Percentiles rank a stretch among this genome's conserved stretches.
Conservation (phyloP, 108 stramenopile genomes). For the Pseudonitzschia multiseries region DNA sequence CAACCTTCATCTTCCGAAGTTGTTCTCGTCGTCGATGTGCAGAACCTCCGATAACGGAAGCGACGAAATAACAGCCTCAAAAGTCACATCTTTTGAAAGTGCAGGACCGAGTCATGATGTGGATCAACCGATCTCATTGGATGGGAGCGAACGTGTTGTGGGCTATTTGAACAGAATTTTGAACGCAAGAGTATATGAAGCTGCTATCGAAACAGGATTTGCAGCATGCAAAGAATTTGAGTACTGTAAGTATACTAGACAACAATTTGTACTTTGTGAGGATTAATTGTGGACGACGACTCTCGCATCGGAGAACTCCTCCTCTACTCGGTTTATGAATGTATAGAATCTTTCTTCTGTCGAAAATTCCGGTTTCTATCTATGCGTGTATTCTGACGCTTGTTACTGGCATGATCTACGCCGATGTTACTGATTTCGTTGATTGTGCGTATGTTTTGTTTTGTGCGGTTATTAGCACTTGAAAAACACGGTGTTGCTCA, state of each 20-base stretch:
- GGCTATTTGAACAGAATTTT: slow-evolving; percentile 86
- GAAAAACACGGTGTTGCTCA: slow-evolving; percentile 77
- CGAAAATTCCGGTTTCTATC: neutral
- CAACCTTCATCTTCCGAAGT: neutral
- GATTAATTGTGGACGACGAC: neutral
- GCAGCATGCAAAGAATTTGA: slow-evolving; percentile 87
- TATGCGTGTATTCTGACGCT: neutral
- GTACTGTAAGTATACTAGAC: slow-evolving; percentile 19
- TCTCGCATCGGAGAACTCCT: neutral
- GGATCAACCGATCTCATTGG: slow-evolving; percentile 46
- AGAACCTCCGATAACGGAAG: neutral
- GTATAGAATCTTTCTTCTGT: neutral
- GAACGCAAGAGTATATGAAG: slow-evolving; percentile 94
- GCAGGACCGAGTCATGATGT: neutral
- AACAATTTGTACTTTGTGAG: too few species aligned
- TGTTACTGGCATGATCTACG: neutral
- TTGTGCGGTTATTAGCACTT: slow-evolving; percentile 56
- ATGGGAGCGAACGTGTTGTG: slow-evolving; percentile 57
- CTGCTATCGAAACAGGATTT: slow-evolving; percentile 93
- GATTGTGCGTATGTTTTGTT: slow-evolving; percentile 1
- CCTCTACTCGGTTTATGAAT: neutral
- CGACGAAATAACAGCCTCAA: neutral
- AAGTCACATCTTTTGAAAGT: neutral
- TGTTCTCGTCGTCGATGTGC: neutral
- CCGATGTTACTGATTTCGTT: neutral